A percentile compares a stretch with the other conserved stretches of the same genome.
Conservation (phyloP, 805 yeast species). For the Metschnikowia lachancei region DNA sequence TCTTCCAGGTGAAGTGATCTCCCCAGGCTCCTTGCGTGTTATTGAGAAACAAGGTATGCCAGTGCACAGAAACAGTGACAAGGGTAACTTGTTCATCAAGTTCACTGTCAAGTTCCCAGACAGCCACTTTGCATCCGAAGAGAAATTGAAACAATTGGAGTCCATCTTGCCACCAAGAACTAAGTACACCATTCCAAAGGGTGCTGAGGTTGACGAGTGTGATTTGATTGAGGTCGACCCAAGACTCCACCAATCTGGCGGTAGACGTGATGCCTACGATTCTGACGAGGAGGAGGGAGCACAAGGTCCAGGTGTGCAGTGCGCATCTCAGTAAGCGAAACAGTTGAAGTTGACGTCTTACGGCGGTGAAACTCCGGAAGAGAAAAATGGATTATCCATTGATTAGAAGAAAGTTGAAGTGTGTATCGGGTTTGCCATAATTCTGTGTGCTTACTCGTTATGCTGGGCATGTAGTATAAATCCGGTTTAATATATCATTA, state of each 20-base stretch:
- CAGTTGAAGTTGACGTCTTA: slow-evolving; percentile 1
- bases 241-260: slow-evolving; percentile 48
- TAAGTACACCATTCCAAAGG: slow-evolving; percentile 58
- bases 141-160: slow-evolving; percentile 70
- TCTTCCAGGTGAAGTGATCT: slow-evolving; percentile 87
- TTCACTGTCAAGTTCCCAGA: slow-evolving; percentile 89
- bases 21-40: slow-evolving; percentile 80
- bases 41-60: slow-evolving; percentile 98
- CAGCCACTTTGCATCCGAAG: slow-evolving; percentile 69
- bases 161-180: slow-evolving; percentile 76
- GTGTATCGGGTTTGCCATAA: background rate
- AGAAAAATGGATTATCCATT: background rate
- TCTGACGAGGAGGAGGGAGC: slow-evolving; percentile 45
- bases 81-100: slow-evolving; percentile 82
- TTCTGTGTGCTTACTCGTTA: background rate
- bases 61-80: slow-evolving; percentile 78
- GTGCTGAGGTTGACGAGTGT: slow-evolving; percentile 78
- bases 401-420: slow-evolving; percentile 3
- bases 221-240: slow-evolving; percentile 68
- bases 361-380: background rate
- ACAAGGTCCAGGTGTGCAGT: slow-evolving; percentile 28
- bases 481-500: background rate
- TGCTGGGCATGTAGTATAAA: background rate
- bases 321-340: slow-evolving; percentile 25
- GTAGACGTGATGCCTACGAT: slow-evolving; percentile 44